A percentile compares a stretch with the other conserved stretches of the same genome.
These are phyloP conservation scores for Aspergillus baeticus DNA, from an alignment of 495 filamentous ascomycete genomes.

Conservation along the genomic window DNA sequence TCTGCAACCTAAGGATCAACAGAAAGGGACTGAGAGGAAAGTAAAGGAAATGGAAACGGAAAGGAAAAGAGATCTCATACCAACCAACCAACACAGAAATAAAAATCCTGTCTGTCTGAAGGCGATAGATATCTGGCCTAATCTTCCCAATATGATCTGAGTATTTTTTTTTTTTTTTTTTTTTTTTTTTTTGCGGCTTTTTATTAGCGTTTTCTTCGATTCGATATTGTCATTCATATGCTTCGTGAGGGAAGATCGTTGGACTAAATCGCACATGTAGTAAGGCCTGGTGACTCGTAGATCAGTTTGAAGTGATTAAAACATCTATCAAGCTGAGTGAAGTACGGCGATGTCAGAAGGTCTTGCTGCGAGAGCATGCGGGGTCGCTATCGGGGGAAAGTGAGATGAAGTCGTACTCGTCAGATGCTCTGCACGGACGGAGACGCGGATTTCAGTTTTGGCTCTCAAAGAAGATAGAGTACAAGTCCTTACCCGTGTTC, in stretches of 20 bases:
- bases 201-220: too few relatives aligned
- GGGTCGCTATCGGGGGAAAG: not conserved
- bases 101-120: conserved; percentile 1
- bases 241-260: not conserved
- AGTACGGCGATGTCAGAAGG: not conserved
- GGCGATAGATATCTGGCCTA: not conserved
- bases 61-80: conserved; percentile 6
- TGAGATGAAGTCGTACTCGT: not conserved
- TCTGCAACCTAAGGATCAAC: not conserved
- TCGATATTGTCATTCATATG: not conserved
- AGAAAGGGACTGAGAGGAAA: not conserved
- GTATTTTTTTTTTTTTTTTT: not conserved
- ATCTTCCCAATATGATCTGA: not conserved
- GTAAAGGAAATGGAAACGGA: not conserved
- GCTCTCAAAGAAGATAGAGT: not conserved
- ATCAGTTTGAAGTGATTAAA: not conserved
- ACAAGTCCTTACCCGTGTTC: not conserved
- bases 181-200: too few relatives aligned
- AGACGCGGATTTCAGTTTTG: not conserved
- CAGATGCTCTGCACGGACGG: not conserved
- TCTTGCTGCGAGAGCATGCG: not conserved
- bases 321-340: not conserved
- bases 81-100: not conserved
- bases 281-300: not conserved
- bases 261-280: not conserved